phyloP scores from a whole-genome alignment of 169 alveolate genomes.

The Plasmodium gaboni region DNA sequence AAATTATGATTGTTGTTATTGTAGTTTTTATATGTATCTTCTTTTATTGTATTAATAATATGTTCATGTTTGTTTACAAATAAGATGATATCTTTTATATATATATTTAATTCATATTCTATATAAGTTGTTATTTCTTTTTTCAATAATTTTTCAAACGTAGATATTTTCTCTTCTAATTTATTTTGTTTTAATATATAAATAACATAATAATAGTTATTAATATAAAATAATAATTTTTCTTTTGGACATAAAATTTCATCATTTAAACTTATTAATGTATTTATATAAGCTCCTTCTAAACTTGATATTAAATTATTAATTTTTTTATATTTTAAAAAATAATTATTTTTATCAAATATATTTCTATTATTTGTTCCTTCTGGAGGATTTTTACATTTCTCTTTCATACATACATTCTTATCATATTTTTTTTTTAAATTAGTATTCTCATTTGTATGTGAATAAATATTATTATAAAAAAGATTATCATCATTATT shows the following conservation, averaged over 20 bases:
- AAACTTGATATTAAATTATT: conserved; percentile 6
- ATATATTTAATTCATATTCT: conserved; percentile 28
- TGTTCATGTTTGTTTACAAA: conserved; percentile 62
- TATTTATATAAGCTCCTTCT: conserved; percentile 22
- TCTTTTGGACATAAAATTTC: conserved; percentile 16
- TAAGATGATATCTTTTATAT: conserved; percentile 27
- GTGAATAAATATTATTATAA: no score
- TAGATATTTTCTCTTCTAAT: conserved; percentile 32
- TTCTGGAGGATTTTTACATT: not conserved
- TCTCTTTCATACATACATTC: not conserved
- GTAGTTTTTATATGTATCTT: not conserved
- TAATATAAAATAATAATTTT: conserved; percentile 38
- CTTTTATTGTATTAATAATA: conserved; percentile 4
- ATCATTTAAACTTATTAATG: not conserved
- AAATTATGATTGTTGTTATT: not conserved
- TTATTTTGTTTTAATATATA: conserved; percentile 6
- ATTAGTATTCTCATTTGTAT: no score
- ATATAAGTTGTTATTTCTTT: conserved; percentile 33
- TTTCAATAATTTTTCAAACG: conserved; percentile 23
- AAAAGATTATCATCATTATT: no score
- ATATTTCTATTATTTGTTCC: not conserved
- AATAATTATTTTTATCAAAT: not conserved
- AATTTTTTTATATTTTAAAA: conserved; percentile 20
- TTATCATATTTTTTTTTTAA: no score
- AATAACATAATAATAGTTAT: conserved; percentile 54